These are phyloP conservation scores for Penicillium italicum DNA, from an alignment of 2,329 filamentous ascomycete genomes.

Conservation along the genomic window DNA sequence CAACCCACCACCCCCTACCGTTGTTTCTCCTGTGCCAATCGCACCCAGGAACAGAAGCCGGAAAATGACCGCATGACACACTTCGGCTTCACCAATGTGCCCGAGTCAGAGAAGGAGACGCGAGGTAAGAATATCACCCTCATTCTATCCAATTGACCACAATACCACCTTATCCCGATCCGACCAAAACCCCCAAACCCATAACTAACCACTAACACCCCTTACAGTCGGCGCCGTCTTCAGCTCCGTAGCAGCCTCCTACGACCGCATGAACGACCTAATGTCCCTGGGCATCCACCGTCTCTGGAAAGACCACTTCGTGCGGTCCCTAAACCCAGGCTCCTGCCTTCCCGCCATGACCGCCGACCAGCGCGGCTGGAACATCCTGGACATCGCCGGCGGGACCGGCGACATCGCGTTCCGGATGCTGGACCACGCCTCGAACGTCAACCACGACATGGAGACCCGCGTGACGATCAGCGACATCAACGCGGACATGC, in stretches of 20 bases:
- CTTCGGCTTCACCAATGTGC: conserved; percentile 84
- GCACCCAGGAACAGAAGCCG: conserved; percentile 36
- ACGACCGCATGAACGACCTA: conserved; percentile 98
- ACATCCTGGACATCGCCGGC: conserved; percentile 91
- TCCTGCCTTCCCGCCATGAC: conserved; percentile 43
- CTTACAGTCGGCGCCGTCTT: conserved; percentile 76
- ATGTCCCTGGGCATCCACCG: conserved; percentile 98
- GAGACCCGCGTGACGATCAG: conserved; percentile 82
- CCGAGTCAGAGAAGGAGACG: conserved; percentile 72
- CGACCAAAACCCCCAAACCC: background rate
- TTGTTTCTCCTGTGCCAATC: conserved; percentile 51
- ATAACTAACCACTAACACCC: conserved; percentile 1
- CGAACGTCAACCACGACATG: conserved; percentile 72
- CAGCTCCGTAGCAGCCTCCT: conserved; percentile 87
- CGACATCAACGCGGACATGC: conserved; percentile 96
- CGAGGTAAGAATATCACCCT: conserved; percentile 48
- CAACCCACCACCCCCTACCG: conserved; percentile 38
- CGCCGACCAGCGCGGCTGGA: conserved; percentile 51
- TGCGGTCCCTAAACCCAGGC: conserved; percentile 84
- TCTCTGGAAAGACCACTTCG: conserved; percentile 96
- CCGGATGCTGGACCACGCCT: conserved; percentile 86
- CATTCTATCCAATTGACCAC: background rate
- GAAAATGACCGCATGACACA: conserved; percentile 66
- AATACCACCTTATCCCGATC: background rate
- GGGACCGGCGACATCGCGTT: conserved; percentile 98